phyloP scores from a whole-genome alignment of 1,284 basidiomycete species.

The Malassezia globosa region DNA sequence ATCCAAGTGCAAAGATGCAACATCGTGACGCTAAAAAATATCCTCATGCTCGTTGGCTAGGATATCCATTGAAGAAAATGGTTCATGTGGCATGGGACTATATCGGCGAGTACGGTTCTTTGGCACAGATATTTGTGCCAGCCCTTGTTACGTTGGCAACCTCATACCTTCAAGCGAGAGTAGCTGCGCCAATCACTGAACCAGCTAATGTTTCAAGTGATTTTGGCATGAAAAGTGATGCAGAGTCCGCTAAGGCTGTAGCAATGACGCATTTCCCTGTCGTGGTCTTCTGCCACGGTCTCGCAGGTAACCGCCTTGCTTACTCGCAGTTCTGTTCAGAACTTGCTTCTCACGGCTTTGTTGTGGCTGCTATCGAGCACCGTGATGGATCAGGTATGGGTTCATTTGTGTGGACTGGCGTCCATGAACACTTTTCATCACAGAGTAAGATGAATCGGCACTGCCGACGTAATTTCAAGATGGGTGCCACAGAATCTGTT shows the following conservation, averaged over 20 bases:
- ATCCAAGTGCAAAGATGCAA: constrained; percentile 18
- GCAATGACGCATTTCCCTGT: constrained; percentile 25
- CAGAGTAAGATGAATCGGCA: background rate
- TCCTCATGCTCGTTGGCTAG: constrained; percentile 25
- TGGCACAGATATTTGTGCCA: constrained; percentile 25
- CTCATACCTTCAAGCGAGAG: constrained; percentile 20
- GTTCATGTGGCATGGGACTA: constrained; percentile 22
- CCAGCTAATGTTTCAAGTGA: constrained; percentile 17
- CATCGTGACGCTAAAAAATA: constrained; percentile 18
- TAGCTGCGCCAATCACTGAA: constrained; percentile 25
- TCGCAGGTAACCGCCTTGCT: constrained; percentile 33
- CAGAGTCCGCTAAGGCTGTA: background rate
- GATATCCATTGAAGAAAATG: constrained; percentile 24
- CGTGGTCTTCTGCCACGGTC: constrained; percentile 34
- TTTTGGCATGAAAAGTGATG: background rate
- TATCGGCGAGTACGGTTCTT: constrained; percentile 32
- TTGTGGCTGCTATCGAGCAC: constrained; percentile 52
- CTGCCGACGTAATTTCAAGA: background rate
- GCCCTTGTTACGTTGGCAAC: constrained; percentile 21
- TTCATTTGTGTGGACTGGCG: constrained; percentile 36
- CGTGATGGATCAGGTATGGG: constrained; percentile 51
- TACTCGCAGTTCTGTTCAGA: constrained; percentile 40
- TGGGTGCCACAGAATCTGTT: constrained; percentile 17
- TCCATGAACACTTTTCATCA: background rate
- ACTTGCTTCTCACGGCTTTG: constrained; percentile 30